Evolutionary conservation across 2,329 filamentous ascomycete species (phyloP), one percentile per base, ranked within the genome.

Genomic region (Arthrobotrys iridis): DNA sequence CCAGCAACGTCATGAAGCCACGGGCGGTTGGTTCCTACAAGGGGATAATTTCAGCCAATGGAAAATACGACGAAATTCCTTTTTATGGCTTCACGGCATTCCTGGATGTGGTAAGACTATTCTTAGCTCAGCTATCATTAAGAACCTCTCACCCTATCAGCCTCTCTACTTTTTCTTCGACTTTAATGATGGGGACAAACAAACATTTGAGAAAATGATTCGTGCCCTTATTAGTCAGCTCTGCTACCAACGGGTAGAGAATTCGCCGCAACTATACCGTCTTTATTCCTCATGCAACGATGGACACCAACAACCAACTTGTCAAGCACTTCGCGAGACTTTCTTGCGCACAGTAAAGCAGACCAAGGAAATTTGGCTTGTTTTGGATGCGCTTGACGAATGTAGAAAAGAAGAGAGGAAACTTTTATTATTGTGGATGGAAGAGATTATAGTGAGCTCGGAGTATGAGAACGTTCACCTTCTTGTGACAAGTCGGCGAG

Each of bases 101-200:
- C 79, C 81, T 18, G 83, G 83, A 40, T 84, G 83, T 59, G 83
- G 83, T 11, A 84, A 84, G 71, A 83, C 82, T 0, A 79, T 84
- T 60, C 79, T 84, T 0, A 81, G 80, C 70, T 83, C 81, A 5
- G 81, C 79, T 1, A 75, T 84, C 22, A 78, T 84, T n/a, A 62
- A 82, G 70, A 63, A 80, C 58, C 62, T 80, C 11, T 7, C 3
- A n/a, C 4, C 20, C 2, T 57, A 22, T 57, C 26, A 57, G 35
- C 50, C 50, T 18, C 22, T 57, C 8, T 82, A 82, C 59, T 83
- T 82, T 77, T 82, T 81, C 71, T 83, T 83, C 55, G 80, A 81
- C 63, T 84, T 84, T 78, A 83, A 80, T 7, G 80, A 84, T 46
- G 40, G 5, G 0, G 55, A 80, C 24, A 84, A 83, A 55, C 82